Evolutionary conservation across 2,329 filamentous ascomycete species (phyloP).

Genomic region (Aspergillus spinulosporus): DNA sequence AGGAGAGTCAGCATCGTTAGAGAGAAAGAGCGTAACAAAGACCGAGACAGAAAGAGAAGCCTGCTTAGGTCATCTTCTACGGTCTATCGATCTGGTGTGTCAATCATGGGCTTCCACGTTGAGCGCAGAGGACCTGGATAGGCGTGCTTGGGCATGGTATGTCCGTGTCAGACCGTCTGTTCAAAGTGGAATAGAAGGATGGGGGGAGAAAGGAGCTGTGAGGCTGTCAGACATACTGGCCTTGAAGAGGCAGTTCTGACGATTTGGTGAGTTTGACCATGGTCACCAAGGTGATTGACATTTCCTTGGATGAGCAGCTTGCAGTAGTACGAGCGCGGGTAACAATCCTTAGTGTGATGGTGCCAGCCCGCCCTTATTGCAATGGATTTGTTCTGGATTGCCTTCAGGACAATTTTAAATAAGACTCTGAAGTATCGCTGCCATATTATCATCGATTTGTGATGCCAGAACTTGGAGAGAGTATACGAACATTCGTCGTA

Average conservation of each 20-base stretch:
- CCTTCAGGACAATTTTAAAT: no score
- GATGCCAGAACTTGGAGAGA: no score
- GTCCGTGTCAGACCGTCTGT: slow-evolving; percentile 73
- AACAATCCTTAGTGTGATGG: background rate
- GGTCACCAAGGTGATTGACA: background rate
- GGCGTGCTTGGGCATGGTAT: slow-evolving; percentile 80
- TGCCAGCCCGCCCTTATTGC: background rate
- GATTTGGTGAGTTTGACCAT: background rate
- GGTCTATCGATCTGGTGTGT: slow-evolving; percentile 69
- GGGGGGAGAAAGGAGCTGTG: slow-evolving; percentile 77
- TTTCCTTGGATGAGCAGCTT: background rate
- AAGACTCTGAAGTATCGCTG: no score
- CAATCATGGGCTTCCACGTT: slow-evolving; percentile 71
- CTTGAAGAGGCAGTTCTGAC: slow-evolving; percentile 23
- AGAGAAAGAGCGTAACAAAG: slow-evolving; percentile 52
- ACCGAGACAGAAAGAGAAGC: slow-evolving; percentile 63
- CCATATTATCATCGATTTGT: no score
- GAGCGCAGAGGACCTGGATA: slow-evolving; percentile 66
- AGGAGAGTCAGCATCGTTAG: slow-evolving; percentile 31
- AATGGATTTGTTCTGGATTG: no score
- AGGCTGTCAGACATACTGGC: slow-evolving; percentile 64
- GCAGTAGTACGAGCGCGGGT: background rate
- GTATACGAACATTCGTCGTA: no score
- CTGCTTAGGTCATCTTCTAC: slow-evolving; percentile 69
- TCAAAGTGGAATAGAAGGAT: slow-evolving; percentile 70